Conservation (phyloP, 345 rosid genomes). For the Salix suchowensis region DNA sequence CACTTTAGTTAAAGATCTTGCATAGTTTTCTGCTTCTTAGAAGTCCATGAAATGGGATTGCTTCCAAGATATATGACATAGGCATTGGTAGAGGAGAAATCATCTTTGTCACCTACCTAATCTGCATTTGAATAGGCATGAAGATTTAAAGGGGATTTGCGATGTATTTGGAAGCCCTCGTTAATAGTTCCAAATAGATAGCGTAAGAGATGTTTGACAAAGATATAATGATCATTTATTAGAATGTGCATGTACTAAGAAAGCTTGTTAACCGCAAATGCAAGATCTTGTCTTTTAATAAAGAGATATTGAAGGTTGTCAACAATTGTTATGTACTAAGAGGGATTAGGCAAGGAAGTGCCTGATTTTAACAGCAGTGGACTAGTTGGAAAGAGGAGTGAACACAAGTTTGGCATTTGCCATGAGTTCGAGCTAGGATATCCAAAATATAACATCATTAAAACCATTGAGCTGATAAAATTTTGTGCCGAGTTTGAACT, state of each 20-base stretch:
- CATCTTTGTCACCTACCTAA: neutral
- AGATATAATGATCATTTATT: neutral
- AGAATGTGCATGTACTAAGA: neutral
- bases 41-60: neutral
- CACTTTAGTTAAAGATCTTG: neutral
- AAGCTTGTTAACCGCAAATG: too few species aligned
- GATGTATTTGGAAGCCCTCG: too few species aligned
- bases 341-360: neutral
- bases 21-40: neutral
- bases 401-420: neutral
- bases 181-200: neutral
- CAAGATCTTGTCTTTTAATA: too few species aligned
- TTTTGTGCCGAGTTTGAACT: too few species aligned
- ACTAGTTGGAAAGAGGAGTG: neutral
- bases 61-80: too few species aligned
- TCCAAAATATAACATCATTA: neutral
- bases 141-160: neutral
- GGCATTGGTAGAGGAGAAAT: neutral
- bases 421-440: neutral
- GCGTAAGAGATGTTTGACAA: too few species aligned
- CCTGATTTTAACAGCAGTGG: neutral
- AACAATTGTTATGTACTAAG: neutral
- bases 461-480: neutral
- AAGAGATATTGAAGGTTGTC: too few species aligned
- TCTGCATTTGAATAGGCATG: neutral